Conservation (phyloP, 2,329 filamentous ascomycete species). For the Malbranchea cinnamomea region DNA sequence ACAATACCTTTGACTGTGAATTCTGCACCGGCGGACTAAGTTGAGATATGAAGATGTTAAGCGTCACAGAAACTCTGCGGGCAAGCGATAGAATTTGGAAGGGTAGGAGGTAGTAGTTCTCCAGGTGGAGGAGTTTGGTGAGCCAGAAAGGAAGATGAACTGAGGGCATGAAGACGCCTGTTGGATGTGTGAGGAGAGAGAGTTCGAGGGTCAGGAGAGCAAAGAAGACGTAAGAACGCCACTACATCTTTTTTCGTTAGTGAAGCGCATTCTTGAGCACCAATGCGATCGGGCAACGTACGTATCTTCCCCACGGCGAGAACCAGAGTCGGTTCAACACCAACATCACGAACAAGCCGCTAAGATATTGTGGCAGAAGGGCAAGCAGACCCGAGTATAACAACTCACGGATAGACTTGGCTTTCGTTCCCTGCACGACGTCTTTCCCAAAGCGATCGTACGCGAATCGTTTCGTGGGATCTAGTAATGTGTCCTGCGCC, state of each 20-base stretch:
- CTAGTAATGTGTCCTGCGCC: conserved; percentile 67
- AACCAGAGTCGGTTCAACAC: conserved; percentile 28
- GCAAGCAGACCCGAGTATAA: conserved; percentile 48
- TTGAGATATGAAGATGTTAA: conserved; percentile 73
- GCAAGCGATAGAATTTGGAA: conserved; percentile 70
- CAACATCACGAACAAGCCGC: conserved; percentile 21
- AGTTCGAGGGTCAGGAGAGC: conserved; percentile 43
- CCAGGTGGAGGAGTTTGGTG: conserved; percentile 19
- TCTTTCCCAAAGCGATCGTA: conserved; percentile 80
- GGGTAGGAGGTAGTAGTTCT: conserved; percentile 47
- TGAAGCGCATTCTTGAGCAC: no score
- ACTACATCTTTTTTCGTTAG: no score
- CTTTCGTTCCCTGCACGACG: conserved; percentile 43
- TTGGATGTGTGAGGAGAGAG: conserved; percentile 39
- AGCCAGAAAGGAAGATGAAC: conserved; percentile 18
- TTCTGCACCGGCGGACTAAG: conserved; percentile 51
- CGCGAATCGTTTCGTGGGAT: conserved; percentile 63
- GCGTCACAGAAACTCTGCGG: conserved; percentile 59
- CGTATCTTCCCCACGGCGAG: conserved; percentile 30
- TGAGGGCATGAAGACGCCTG: conserved; percentile 23
- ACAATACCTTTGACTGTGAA: conserved; percentile 23
- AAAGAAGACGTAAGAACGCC: conserved; percentile 38
- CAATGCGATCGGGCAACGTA: conserved; percentile 16
- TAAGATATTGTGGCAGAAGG: conserved; percentile 25
- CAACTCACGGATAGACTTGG: conserved; percentile 54